These are phyloP conservation scores for Penicillium olsonii DNA, from an alignment of 2,329 filamentous ascomycete genomes.

Conservation along the genomic window DNA sequence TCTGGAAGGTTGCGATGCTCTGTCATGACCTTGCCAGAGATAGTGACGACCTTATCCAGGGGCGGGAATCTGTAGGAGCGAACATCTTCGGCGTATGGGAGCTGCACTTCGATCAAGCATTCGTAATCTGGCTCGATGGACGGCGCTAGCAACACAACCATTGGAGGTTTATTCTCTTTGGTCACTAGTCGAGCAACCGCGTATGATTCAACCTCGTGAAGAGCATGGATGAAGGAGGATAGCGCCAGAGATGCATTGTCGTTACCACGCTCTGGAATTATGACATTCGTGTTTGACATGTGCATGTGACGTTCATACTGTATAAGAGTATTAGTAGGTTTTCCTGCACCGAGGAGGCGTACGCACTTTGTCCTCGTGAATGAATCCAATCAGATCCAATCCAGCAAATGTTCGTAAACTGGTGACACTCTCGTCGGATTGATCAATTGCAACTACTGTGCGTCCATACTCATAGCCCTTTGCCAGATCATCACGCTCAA, in stretches of 20 bases:
- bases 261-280: conserved; percentile 74
- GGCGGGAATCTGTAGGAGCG: conserved; percentile 89
- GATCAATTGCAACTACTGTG: conserved; percentile 85
- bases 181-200: conserved; percentile 81
- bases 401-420: conserved; percentile 74
- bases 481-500: conserved; percentile 80
- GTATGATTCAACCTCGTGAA: conserved; percentile 81
- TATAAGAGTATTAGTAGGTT: conserved; percentile 2
- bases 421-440: conserved; percentile 85
- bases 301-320: conserved; percentile 82
- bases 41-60: conserved; percentile 80
- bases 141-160: conserved; percentile 76
- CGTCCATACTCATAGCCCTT: conserved; percentile 93
- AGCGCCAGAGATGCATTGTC: conserved; percentile 81
- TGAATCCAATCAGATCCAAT: conserved; percentile 84
- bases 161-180: conserved; percentile 79
- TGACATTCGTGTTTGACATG: conserved; percentile 78
- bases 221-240: conserved; percentile 84
- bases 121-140: conserved; percentile 77
- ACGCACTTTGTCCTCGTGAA: conserved; percentile 68
- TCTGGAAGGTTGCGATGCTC: conserved; percentile 83
- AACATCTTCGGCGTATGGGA: conserved; percentile 92
- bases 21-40: conserved; percentile 77
- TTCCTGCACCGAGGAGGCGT: neutral
- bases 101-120: conserved; percentile 82